Evolutionary conservation across 768 basidiomycete genomes (phyloP), one percentile per base, ranked within the genome.

Genomic region (Pholiota microspora): DNA sequence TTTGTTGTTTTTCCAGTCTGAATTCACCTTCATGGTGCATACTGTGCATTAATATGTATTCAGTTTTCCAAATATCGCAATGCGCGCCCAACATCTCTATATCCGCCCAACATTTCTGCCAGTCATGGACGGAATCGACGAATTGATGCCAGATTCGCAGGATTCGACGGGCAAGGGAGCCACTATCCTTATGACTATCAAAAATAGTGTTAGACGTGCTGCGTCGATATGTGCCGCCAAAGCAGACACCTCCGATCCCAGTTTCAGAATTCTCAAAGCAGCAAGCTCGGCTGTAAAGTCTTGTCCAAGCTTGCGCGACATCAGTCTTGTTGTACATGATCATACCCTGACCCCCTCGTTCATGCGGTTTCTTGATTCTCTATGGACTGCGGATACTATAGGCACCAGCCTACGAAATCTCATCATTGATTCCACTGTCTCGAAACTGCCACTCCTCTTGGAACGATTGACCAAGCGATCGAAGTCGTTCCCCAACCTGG

Each of bases 21-120:
- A n/a, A n/a, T n/a, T 21, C 25, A 34, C 16, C 6, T 6, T 31
- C 29, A 6, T 6, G 7, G 6, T 31, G 12, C 29, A 6, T 6
- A 31, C 29, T 6, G 29, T 6, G 29, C 29, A 31, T 31, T 31
- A 31, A 6, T 31, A n/a, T n/a, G n/a, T n/a, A n/a, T 12, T 6
- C 12, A 64, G 63, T 23, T 32, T 61, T 42, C 18, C 45, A 13
- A 59, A 54, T 25, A 57, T 65, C 38, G 45, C 60, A 10, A 44
- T 42, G 6, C 63, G 66, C 21, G 67, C 67, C 4, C 59, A 49
- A 15, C 56, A 55, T n/a, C 49, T 70, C 12, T 59, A 62, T 18
- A 58, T 68, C 31, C 57, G 62, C 9, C 67, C 69, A 5, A 54
- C 51, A 7, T 67, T 70, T 45, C 50, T 65, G 24, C 61, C 67